These are phyloP conservation scores for Catunica adiposa DNA, from an alignment of 2,329 filamentous ascomycete species.

Conservation along the genomic window DNA sequence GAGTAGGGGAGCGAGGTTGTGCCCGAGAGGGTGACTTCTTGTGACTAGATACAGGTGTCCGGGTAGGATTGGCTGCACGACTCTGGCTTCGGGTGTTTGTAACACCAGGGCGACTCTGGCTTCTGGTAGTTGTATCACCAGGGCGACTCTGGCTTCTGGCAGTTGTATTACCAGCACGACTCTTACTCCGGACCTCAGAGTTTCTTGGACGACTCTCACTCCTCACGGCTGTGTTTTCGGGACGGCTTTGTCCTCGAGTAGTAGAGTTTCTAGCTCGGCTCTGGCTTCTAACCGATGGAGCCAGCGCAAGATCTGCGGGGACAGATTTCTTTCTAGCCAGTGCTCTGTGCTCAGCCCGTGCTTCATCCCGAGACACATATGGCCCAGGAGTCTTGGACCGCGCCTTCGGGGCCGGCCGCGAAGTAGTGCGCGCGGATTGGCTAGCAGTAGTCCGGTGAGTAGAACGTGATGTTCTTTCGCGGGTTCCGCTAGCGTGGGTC, in stretches of 20 bases:
- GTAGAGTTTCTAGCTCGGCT: background rate
- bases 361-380: background rate
- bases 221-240: background rate
- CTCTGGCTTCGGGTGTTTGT: conserved; percentile 14
- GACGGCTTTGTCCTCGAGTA: conserved; percentile 16
- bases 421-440: background rate
- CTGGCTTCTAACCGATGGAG: background rate
- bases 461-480: conserved; percentile 1
- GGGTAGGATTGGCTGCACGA: conserved; percentile 21
- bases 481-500: background rate
- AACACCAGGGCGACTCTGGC: conserved; percentile 16
- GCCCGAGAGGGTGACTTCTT: conserved; percentile 22
- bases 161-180: background rate
- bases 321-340: background rate
- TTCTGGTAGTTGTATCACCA: conserved; percentile 2
- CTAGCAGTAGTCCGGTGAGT: background rate
- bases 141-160: background rate
- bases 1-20: conserved; percentile 48
- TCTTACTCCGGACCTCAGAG: conserved; percentile 13
- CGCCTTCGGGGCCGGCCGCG: background rate
- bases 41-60: conserved; percentile 30
- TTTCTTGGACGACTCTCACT: conserved; percentile 19
- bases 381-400: conserved; percentile 1
- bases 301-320: background rate
- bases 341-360: background rate